Conservation (phyloP, 768 basidiomycete species). For the Lactarius deliciosus region DNA sequence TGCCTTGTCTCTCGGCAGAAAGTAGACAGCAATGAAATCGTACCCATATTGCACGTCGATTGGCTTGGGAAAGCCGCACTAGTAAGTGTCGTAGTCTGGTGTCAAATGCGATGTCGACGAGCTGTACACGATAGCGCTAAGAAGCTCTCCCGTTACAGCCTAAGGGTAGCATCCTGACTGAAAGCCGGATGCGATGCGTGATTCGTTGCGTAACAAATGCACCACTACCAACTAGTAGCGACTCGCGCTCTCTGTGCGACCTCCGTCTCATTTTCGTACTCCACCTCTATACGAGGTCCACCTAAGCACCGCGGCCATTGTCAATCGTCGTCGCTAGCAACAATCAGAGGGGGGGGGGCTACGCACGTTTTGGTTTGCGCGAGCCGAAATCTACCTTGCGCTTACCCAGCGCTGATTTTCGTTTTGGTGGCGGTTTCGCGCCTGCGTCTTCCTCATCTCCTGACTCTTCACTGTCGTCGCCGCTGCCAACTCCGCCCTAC, state of each 20-base stretch:
- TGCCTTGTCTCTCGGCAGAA: neutral
- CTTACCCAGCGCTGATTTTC: constrained; percentile 20
- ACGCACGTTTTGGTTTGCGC: constrained; percentile 26
- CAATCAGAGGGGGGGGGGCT: neutral
- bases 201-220: neutral
- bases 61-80: neutral
- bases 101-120: neutral
- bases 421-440: constrained; percentile 15
- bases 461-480: constrained; percentile 14
- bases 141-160: neutral
- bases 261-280: constrained; percentile 25
- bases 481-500: constrained; percentile 14
- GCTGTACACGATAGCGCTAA: neutral
- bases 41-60: neutral
- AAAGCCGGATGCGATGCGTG: neutral
- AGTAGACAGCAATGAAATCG: neutral
- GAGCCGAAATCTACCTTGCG: constrained; percentile 20
- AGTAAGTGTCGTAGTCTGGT: neutral
- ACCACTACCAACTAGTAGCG: constrained; percentile 19
- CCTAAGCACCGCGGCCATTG: constrained; percentile 9
- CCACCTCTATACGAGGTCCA: constrained; percentile 25
- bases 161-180: neutral
- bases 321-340: neutral
- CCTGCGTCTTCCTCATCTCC: constrained; percentile 9
- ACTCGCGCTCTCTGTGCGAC: constrained; percentile 13